Evolutionary conservation across 768 basidiomycete genomes (phyloP).

Genomic region (Russula lepida): DNA sequence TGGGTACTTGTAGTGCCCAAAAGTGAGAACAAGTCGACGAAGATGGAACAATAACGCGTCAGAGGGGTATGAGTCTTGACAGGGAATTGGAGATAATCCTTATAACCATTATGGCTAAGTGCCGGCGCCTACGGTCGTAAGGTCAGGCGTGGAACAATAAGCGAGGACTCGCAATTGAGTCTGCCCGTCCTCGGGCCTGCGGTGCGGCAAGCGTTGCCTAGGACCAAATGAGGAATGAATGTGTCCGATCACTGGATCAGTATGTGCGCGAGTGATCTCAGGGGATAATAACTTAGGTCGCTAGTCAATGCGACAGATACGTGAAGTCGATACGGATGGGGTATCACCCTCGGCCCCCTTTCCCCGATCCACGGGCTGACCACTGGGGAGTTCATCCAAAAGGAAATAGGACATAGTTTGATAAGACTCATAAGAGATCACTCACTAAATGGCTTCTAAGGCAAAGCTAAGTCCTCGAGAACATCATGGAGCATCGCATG

Average conservation of each 20-base stretch:
- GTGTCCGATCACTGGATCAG: slow-evolving; percentile 9
- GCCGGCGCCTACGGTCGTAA: not conserved
- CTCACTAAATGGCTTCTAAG: not conserved
- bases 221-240: not conserved
- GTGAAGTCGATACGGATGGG: not conserved
- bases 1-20: slow-evolving; percentile 14
- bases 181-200: not conserved
- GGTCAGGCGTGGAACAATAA: not conserved
- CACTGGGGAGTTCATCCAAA: not conserved
- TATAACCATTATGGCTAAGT: slow-evolving; percentile 17
- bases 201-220: not conserved
- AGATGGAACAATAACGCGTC: slow-evolving; percentile 8
- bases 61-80: not conserved
- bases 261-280: not conserved
- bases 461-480: not conserved
- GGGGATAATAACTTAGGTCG: not conserved
- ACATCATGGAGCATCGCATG: too few species aligned
- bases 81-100: not conserved
- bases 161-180: not conserved
- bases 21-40: not conserved
- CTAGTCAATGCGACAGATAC: not conserved
- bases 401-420: not conserved
- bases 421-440: not conserved
- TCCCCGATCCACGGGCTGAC: not conserved
- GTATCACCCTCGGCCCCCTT: not conserved